Base-by-base conservation (phyloP, 169 alveolate species). In the Eimeria maxima region DNA sequence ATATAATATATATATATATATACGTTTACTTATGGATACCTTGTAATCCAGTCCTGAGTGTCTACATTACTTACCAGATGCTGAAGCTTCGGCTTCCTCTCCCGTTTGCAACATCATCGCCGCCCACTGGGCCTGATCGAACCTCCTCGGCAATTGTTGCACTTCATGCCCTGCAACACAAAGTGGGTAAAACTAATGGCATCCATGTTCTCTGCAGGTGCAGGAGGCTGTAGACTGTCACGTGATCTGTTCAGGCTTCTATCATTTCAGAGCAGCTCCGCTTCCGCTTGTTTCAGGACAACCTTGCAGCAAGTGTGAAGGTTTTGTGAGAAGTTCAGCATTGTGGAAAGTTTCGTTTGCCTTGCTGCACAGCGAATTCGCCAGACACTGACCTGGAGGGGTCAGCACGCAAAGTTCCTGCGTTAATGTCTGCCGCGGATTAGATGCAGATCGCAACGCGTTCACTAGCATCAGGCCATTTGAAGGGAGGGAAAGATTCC, bases 121-220 rank as follows among this genome's bases (percentile, higher is more conserved):
- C n/a, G 92, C 92, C 92, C 92, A 84, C 76, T 84, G 74, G 53
- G 55, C 69, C 14, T 74, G 76, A 33, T 84, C 92, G 53, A 84
- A 84, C 73, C 73, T 20, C 53, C 29, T 24, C 33, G 65, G 47
- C 60, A 84, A 50, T 27, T 24, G 69, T 38, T 84, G 92, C 92
- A 57, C 76, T 8, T 29, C 92, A 20, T 50, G 53, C 5, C 78
- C 92, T 84, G 92, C 92, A 84, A 20, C 84, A 44, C 8, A 67
- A 3, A 24, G 27, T 5, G 2, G 38, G 11, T 7, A 67, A 67
- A 27, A 8, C 44, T 2, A 0, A 67, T n/a, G 18, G 71, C n/a
- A 60, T 60, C 71, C 18, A 20, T 22, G 71, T 24, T 60, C 29
- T 22, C 14, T 67, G 76, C 76, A 67, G 76, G 44, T 27, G 76